A percentile compares a stretch with the other conserved stretches of the same genome.
These are phyloP conservation scores for Floccularia luteovirens DNA, from an alignment of 768 basidiomycete genomes.

Conservation along the genomic window DNA sequence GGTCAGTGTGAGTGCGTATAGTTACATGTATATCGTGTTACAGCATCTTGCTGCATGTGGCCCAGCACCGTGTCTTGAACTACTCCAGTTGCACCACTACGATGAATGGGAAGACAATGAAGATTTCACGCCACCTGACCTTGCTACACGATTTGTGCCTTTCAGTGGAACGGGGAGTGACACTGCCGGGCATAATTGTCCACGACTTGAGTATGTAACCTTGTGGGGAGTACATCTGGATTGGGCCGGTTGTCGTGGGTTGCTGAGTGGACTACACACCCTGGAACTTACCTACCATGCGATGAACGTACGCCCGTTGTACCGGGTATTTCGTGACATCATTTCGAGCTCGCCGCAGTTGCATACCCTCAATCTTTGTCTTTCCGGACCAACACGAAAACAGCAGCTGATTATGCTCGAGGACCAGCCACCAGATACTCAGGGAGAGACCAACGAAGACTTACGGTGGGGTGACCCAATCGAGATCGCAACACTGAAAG, in stretches of 20 bases:
- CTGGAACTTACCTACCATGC: constrained; percentile 59
- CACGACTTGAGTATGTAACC: constrained; percentile 36
- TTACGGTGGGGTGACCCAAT: constrained; percentile 27
- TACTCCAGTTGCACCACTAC: constrained; percentile 48
- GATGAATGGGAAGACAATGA: constrained; percentile 38
- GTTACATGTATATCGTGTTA: constrained; percentile 38
- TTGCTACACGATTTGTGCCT: constrained; percentile 33
- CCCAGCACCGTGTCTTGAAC: constrained; percentile 45
- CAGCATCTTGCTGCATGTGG: constrained; percentile 31
- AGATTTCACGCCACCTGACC: constrained; percentile 29
- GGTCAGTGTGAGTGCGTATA: constrained; percentile 36
- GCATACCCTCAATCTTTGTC: constrained; percentile 38
- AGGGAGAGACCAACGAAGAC: constrained; percentile 21
- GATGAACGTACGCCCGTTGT: constrained; percentile 56
- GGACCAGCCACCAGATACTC: not conserved
- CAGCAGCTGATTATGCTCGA: too few species aligned
- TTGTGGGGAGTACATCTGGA: constrained; percentile 70
- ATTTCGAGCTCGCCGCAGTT: constrained; percentile 48
- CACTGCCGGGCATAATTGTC: too few species aligned
- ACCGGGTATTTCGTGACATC: constrained; percentile 41
- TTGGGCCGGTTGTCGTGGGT: constrained; percentile 42
- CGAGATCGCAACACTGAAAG: constrained; percentile 29
- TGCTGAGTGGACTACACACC: constrained; percentile 37
- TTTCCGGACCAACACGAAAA: constrained; percentile 46
- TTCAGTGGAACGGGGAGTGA: constrained; percentile 47